Evolutionary conservation across 1,284 basidiomycete species (phyloP).

Genomic region (Moesziomyces sp.): DNA sequence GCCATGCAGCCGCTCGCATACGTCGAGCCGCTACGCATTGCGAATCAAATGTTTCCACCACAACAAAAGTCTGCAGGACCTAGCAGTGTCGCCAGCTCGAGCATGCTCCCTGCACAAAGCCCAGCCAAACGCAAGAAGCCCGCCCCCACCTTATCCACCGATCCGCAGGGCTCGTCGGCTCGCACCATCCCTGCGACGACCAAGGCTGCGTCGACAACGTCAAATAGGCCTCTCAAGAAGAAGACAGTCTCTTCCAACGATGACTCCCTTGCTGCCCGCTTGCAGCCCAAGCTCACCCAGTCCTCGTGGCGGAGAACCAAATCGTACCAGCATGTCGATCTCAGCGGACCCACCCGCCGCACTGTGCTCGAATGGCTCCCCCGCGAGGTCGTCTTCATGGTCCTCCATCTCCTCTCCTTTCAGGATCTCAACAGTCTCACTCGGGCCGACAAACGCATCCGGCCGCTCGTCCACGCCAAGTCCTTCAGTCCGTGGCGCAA

Average conservation of each 20-base stretch:
- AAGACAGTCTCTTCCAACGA: constrained; percentile 33
- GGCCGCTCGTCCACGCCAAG: constrained; percentile 47
- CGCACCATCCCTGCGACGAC: constrained; percentile 3
- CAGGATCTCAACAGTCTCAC: constrained; percentile 43
- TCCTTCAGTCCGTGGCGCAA: constrained; percentile 57
- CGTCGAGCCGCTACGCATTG: constrained; percentile 18
- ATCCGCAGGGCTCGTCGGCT: constrained; percentile 10
- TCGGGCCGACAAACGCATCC: constrained; percentile 48
- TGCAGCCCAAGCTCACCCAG: constrained; percentile 41
- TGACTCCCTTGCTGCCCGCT: constrained; percentile 28
- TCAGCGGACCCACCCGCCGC: constrained; percentile 36
- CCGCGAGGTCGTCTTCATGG: constrained; percentile 51
- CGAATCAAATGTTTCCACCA: constrained; percentile 1
- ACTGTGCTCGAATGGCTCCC: constrained; percentile 61
- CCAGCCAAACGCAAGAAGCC: constrained; percentile 34
- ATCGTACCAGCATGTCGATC: constrained; percentile 42
- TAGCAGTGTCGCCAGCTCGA: neutral
- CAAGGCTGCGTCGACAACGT: neutral
- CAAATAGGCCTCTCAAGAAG: constrained; percentile 22
- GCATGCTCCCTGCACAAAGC: constrained; percentile 3
- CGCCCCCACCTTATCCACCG: constrained; percentile 15
- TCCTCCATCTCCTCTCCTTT: constrained; percentile 48
- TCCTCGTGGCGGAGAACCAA: constrained; percentile 39
- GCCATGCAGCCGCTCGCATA: constrained; percentile 32
- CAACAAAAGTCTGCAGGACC: constrained; percentile 1